phyloP scores from a whole-genome alignment of 1,139 yeast genomes.

The Pichia terricola region DNA sequence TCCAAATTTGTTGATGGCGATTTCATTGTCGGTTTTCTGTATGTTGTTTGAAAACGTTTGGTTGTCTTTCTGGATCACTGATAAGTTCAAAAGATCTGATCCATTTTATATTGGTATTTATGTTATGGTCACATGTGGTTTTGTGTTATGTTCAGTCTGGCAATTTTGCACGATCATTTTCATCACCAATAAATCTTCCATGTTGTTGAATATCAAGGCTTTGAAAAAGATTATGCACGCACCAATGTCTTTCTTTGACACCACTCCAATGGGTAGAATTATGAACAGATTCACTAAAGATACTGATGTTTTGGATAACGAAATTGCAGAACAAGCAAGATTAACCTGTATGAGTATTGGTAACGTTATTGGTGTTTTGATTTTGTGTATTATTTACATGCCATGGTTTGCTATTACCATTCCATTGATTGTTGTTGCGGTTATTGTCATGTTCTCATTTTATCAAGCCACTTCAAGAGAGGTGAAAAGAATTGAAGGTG shows the following conservation, averaged over 20 bases:
- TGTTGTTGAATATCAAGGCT: constrained; percentile 39
- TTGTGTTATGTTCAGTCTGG: constrained; percentile 39
- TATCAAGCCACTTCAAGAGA: constrained; percentile 58
- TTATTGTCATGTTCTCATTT: constrained; percentile 33
- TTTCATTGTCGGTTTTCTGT: constrained; percentile 32
- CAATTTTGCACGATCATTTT: constrained; percentile 49
- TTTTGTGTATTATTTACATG: constrained; percentile 40
- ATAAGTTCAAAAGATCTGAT: constrained; percentile 29
- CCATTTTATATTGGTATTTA: constrained; percentile 36
- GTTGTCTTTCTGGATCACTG: constrained; percentile 44
- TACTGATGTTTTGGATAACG: constrained; percentile 75
- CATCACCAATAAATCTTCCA: constrained; percentile 38
- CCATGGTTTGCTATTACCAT: constrained; percentile 43
- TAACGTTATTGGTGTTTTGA: constrained; percentile 36
- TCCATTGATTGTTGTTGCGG: constrained; percentile 28
- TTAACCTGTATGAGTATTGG: constrained; percentile 39
- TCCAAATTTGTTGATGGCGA: constrained; percentile 32
- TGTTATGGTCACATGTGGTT: constrained; percentile 41
- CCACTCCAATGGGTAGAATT: constrained; percentile 64
- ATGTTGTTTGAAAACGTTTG: constrained; percentile 39
- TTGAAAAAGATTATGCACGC: constrained; percentile 58
- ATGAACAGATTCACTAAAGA: constrained; percentile 73
- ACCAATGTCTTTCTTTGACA: constrained; percentile 61
- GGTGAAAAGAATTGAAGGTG: constrained; percentile 53
- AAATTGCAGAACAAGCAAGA: constrained; percentile 51